Conservation (phyloP, 1,284 basidiomycete species). For the Spongiforma sp. region DNA sequence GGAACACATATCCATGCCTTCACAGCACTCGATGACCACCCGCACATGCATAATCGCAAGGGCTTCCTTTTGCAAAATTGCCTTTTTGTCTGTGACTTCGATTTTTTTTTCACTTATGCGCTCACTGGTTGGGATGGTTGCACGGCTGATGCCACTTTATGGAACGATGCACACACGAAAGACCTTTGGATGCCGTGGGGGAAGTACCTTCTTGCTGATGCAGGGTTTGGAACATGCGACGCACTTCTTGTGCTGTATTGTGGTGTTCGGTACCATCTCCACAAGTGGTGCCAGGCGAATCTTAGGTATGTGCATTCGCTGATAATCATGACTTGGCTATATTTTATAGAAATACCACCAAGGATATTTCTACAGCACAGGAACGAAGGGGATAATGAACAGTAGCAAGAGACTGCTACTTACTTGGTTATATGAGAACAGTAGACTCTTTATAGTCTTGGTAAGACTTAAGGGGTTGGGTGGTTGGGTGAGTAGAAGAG, state of each 20-base stretch:
- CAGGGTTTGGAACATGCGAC: not conserved
- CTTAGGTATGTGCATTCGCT: not conserved
- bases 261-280: not conserved
- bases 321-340: not conserved
- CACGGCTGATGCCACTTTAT: conserved; percentile 15
- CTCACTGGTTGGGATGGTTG: conserved; percentile 16
- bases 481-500: too few species aligned
- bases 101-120: conserved; percentile 11
- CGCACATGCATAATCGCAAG: conserved; percentile 11
- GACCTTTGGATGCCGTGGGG: conserved; percentile 3
- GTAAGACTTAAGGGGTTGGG: too few species aligned
- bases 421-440: too few species aligned
- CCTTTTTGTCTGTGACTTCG: conserved; percentile 27
- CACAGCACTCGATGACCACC: not conserved
- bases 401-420: too few species aligned
- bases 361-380: too few species aligned
- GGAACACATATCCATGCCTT: not conserved
- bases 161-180: conserved; percentile 3
- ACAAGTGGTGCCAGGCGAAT: not conserved
- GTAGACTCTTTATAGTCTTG: too few species aligned
- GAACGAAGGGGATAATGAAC: too few species aligned
- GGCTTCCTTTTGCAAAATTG: conserved; percentile 34
- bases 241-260: conserved; percentile 3
- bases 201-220: conserved; percentile 20
- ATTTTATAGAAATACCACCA: too few species aligned